Evolutionary conservation across 257 asterid genomes (phyloP).

Genomic region (Przewalskia tangutica): DNA sequence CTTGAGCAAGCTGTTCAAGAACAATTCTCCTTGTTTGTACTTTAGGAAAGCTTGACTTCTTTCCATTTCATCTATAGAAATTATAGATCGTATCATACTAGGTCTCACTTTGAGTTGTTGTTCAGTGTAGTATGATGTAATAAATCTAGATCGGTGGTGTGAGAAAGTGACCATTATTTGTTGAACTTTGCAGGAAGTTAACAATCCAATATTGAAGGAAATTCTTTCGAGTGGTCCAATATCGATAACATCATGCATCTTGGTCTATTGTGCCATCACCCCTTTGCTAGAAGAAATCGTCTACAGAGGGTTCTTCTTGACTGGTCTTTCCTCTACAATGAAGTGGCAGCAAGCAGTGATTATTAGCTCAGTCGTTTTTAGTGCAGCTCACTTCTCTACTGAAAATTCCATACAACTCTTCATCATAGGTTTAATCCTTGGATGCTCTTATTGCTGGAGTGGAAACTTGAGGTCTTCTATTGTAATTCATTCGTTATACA

Average conservation of each 20-base stretch:
- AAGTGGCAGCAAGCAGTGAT: constrained; percentile 64
- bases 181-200: constrained; percentile 40
- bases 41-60: no score
- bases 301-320: constrained; percentile 66
- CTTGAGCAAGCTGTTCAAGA: no score
- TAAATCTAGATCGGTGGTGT: neutral
- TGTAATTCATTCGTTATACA: constrained; percentile 61
- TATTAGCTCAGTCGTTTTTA: constrained; percentile 58
- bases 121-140: neutral
- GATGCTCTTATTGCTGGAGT: constrained; percentile 77
- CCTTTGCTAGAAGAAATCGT: constrained; percentile 84
- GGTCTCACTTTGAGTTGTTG: neutral
- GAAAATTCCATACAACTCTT: constrained; percentile 68
- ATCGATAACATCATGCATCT: constrained; percentile 37
- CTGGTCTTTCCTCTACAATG: constrained; percentile 57
- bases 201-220: constrained; percentile 48
- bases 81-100: no score
- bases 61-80: no score
- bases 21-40: no score
- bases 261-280: constrained; percentile 52
- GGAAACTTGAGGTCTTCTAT: constrained; percentile 58
- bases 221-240: constrained; percentile 46
- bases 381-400: constrained; percentile 66
- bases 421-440: constrained; percentile 54
- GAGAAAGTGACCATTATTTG: neutral